Base-by-base conservation (phyloP, 2,329 filamentous ascomycete genomes). In the Ceratocystis ficicola region DNA sequence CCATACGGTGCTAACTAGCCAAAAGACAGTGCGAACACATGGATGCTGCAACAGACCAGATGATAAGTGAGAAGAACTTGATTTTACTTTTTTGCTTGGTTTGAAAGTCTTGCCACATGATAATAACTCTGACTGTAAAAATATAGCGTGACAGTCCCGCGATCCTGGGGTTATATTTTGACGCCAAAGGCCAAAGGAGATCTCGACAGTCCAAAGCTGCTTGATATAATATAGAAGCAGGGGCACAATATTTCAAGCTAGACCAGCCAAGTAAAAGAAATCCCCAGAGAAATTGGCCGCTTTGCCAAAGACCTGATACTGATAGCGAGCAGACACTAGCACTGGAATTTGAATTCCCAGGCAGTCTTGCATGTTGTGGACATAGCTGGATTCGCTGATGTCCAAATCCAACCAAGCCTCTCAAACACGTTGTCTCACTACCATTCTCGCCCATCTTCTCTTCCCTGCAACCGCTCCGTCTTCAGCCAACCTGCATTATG, bases 101-200 rank as follows among this genome's bases (percentile, higher is more conserved):
- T 41, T 15, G 48, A 25, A 28, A 59, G 55, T 59, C 28, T 59
- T 30, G 55, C 55, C 28, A 59, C 55, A 59, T n/a, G 28, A 59
- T 32, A 36, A 25, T 30, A 36, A 15, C 55, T 59, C 28, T 59
- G n/a, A 59, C 55, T 7, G 8, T n/a, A 30, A 17, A 36, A 32
- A 52, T 10, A 41, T 15, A 41, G 36, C 48, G 25, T 28, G 48
- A 10, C 48, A 25, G 25, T 5, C 25, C 28, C 20, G 28, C 17
- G 8, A 6, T 5, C 10, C 36, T 15, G 36, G 36, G 12, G 10
- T 4, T 41, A 12, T 41, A 3, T 3, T 41, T 41, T 41, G 3
- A 12, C 10, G 36, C 36, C 10, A 41, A 41, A 12, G 10, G 36
- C 36, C 10, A 41, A 41, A 12, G 10, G 36, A 12, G 10, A 41